Evolutionary conservation across 2,329 filamentous ascomycete species (phyloP).

Genomic region (Ascochyta rabiei): DNA sequence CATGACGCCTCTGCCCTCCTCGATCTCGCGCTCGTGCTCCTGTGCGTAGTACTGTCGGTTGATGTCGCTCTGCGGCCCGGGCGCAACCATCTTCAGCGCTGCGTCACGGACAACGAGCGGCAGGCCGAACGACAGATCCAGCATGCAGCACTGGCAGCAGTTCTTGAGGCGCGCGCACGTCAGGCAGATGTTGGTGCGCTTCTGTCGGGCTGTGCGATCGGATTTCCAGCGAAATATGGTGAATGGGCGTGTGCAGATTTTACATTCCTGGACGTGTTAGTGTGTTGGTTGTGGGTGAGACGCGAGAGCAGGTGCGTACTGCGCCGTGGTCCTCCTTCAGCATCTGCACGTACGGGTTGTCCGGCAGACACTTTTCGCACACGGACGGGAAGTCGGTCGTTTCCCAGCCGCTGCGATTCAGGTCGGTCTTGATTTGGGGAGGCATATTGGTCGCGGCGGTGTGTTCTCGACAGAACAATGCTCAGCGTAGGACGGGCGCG

Average conservation of each 20-base stretch:
- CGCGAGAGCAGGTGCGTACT: slow-evolving; percentile 64
- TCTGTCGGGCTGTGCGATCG: slow-evolving; percentile 88
- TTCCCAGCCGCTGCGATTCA: slow-evolving; percentile 96
- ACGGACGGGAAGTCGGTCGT: slow-evolving; percentile 88
- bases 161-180: slow-evolving; percentile 98
- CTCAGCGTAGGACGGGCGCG: slow-evolving; percentile 8
- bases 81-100: slow-evolving; percentile 95
- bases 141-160: slow-evolving; percentile 98
- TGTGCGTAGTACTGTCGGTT: slow-evolving; percentile 98
- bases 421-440: slow-evolving; percentile 92
- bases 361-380: slow-evolving; percentile 90
- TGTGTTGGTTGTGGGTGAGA: slow-evolving; percentile 74
- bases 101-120: slow-evolving; percentile 95
- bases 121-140: slow-evolving; percentile 93
- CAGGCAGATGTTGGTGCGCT: slow-evolving; percentile 92
- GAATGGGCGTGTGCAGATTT: slow-evolving; percentile 88
- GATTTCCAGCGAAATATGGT: slow-evolving; percentile 95
- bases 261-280: slow-evolving; percentile 58
- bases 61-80: slow-evolving; percentile 87
- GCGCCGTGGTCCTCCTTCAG: slow-evolving; percentile 95
- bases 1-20: slow-evolving; percentile 79
- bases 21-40: slow-evolving; percentile 93
- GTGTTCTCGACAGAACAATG: not conserved
- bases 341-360: slow-evolving; percentile 99
- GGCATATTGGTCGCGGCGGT: slow-evolving; percentile 62